These are phyloP conservation scores for Lagerstroemia speciosa DNA, from an alignment of 345 rosid species.

Conservation along the genomic window DNA sequence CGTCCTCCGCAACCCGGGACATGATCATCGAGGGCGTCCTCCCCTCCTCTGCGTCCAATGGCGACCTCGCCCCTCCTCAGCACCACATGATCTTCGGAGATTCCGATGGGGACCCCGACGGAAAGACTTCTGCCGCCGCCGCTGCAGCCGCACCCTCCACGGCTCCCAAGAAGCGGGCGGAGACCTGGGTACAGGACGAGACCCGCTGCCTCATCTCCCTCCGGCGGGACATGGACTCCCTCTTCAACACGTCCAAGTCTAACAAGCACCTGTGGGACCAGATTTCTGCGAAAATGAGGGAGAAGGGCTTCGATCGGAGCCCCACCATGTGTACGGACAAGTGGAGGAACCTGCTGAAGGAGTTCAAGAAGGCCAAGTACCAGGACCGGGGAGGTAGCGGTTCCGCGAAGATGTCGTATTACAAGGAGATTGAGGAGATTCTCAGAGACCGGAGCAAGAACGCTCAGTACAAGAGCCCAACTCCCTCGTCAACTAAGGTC, in stretches of 20 bases:
- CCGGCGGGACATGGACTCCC: conserved; percentile 79
- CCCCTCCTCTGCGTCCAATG: conserved; percentile 43
- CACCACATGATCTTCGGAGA: conserved; percentile 75
- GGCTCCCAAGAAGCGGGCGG: conserved; percentile 93
- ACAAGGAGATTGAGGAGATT: conserved; percentile 94
- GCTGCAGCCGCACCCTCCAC: conserved; percentile 31
- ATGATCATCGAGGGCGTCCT: conserved; percentile 74
- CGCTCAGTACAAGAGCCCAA: conserved; percentile 58
- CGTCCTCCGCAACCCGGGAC: conserved; percentile 31
- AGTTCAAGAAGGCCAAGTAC: conserved; percentile 85
- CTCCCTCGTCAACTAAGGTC: conserved; percentile 50
- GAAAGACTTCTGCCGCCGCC: conserved; percentile 20
- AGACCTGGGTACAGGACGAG: conserved; percentile 98
- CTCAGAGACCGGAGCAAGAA: conserved; percentile 73
- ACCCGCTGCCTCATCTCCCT: conserved; percentile 70
- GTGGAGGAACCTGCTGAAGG: conserved; percentile 97
- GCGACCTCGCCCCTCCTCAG: conserved; percentile 42
- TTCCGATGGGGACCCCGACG: conserved; percentile 69
- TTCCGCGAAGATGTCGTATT: conserved; percentile 85
- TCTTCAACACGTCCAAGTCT: conserved; percentile 93
- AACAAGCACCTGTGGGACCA: conserved; percentile 97
- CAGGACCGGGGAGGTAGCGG: conserved; percentile 64
- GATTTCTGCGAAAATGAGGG: conserved; percentile 84
- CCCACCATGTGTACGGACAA: conserved; percentile 99
- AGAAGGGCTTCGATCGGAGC: conserved; percentile 91